Conservation (phyloP, 2,329 filamentous ascomycete genomes). For the Penicillium hesseltinei region DNA sequence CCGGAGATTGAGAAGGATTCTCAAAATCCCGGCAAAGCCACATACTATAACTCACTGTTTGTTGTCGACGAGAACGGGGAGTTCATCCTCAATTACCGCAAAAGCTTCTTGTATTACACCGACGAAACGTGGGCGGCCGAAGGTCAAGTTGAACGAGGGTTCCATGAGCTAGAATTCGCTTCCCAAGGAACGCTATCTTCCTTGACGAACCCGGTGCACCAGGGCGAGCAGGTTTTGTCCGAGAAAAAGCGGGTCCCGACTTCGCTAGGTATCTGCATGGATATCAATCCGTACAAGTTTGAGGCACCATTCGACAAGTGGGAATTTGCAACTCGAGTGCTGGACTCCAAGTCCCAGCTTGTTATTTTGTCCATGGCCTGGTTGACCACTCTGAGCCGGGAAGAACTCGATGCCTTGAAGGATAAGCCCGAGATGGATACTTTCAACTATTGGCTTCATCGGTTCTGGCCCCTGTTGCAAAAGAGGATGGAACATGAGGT, state of each 20-base stretch:
- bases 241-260: conserved; percentile 35
- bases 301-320: conserved; percentile 55
- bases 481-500: conserved; percentile 29
- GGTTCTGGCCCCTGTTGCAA: conserved; percentile 54
- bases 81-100: conserved; percentile 61
- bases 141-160: conserved; percentile 41
- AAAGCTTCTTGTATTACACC: conserved; percentile 65
- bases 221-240: neutral
- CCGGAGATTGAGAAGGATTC: conserved; percentile 48
- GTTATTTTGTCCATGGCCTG: conserved; percentile 64
- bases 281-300: conserved; percentile 63
- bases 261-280: conserved; percentile 53
- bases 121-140: conserved; percentile 64
- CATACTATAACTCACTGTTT: conserved; percentile 59
- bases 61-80: conserved; percentile 55
- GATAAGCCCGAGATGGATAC: conserved; percentile 57
- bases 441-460: conserved; percentile 61
- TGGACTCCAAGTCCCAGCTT: conserved; percentile 49
- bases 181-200: neutral
- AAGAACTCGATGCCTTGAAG: conserved; percentile 47
- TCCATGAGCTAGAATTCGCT: conserved; percentile 26
- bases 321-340: conserved; percentile 59
- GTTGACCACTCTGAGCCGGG: conserved; percentile 52
- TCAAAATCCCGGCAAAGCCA: conserved; percentile 18
- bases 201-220: neutral